Base-by-base conservation (phyloP, 1,139 yeast genomes). In the Saccharomyces hybrid region DNA sequence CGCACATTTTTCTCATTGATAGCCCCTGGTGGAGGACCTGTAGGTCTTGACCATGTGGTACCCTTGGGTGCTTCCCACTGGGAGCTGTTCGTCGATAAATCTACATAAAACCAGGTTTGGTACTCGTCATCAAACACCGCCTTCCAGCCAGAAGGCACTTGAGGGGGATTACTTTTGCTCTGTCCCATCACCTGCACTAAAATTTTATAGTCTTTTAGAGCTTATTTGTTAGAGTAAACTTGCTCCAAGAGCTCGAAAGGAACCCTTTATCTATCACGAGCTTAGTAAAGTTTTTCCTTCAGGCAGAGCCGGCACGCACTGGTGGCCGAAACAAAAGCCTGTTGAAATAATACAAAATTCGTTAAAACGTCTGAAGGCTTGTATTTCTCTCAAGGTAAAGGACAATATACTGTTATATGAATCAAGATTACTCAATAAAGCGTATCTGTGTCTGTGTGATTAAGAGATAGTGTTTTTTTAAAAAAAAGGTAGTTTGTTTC, bases 11-110 rank as follows among this genome's bases (percentile, higher is more conserved):
- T 62, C 71, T 19, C 52, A 57, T 32, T 62, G 69, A 11, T 61
- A 66, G n/a, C 58, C 61, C 26, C 44, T 19, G 44, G 44, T n/a
- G 64, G 66, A n/a, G 60, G 62, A 4, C 62, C 62, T 52, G 62
- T 57, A 16, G 62, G 59, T 24, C 55, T 54, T 49, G 59, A 58
- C 66, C 79, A 78, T 1, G 62, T 68, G 0, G 88, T 80, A 0
- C 88, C 90, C 7, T 65, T 58, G 2, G 97, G 97, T 12, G 84
- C 81, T 54, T 88, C 96, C 98, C 98, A 91, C 70, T 89, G 96
- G 0, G 96, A 88, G 61, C 81, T 75, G 58, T 87, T 85, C n/a
- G 88, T 80, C 16, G 76, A 64, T 61, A 86, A 73, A 64, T 90
- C 77, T 26, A 91, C 96, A 65, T 84, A 91, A 70, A 78, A 86